Evolutionary conservation across 1,284 basidiomycete genomes (phyloP).

Genomic region (Sutorius eximius): DNA sequence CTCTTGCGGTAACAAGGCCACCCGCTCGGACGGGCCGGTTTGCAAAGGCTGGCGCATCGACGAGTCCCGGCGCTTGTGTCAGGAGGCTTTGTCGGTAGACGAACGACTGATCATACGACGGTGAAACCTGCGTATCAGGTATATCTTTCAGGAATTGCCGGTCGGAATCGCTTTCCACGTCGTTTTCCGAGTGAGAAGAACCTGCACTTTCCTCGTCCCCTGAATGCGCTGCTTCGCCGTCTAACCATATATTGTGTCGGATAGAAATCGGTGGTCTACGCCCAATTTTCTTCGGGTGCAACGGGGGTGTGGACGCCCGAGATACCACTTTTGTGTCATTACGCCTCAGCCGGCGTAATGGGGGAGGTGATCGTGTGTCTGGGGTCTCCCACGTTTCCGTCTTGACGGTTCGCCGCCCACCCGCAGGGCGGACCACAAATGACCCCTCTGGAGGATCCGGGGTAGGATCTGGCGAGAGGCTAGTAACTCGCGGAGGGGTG

Average conservation of each 20-base stretch:
- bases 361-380: slow-evolving; percentile 37
- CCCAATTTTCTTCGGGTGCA: slow-evolving; percentile 37
- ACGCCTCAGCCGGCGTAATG: slow-evolving; percentile 48
- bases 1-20: slow-evolving; percentile 33
- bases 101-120: slow-evolving; percentile 72
- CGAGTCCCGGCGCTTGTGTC: slow-evolving; percentile 58
- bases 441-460: slow-evolving; percentile 44
- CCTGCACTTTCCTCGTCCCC: slow-evolving; percentile 76
- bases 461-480: slow-evolving; percentile 18
- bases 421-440: slow-evolving; percentile 52
- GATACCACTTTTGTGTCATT: slow-evolving; percentile 26
- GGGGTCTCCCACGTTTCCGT: slow-evolving; percentile 36
- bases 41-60: slow-evolving; percentile 52
- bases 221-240: slow-evolving; percentile 72
- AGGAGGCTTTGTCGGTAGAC: slow-evolving; percentile 69
- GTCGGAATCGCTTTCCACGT: slow-evolving; percentile 68
- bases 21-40: slow-evolving; percentile 48
- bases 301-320: slow-evolving; percentile 16
- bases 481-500: slow-evolving; percentile 32
- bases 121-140: slow-evolving; percentile 68
- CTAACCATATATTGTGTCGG: slow-evolving; percentile 54
- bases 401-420: slow-evolving; percentile 33
- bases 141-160: slow-evolving; percentile 64
- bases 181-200: slow-evolving; percentile 55
- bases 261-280: slow-evolving; percentile 34